phyloP scores from a whole-genome alignment of 2,329 filamentous ascomycete species.

The Talaromyces marneffei region DNA sequence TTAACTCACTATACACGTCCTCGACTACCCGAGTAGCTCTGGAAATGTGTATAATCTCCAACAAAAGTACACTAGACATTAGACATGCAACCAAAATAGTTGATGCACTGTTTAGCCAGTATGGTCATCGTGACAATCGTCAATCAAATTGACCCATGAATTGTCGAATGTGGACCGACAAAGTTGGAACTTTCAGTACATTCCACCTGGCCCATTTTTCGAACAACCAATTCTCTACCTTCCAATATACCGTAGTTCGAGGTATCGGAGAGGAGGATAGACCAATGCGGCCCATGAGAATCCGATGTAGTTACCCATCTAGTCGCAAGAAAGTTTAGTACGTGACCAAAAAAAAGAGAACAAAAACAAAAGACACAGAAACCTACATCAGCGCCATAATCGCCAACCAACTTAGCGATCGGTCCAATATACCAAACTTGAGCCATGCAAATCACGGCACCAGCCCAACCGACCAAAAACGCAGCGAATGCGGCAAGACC shows the following conservation, averaged over 20 bases:
- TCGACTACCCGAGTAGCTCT: not conserved
- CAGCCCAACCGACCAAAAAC: constrained; percentile 61
- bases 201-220: not conserved
- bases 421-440: constrained; percentile 66
- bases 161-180: too few species aligned
- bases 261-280: constrained; percentile 49
- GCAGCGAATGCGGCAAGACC: constrained; percentile 57
- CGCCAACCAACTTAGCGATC: constrained; percentile 52
- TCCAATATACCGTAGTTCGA: constrained; percentile 47
- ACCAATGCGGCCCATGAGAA: constrained; percentile 55
- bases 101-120: not conserved
- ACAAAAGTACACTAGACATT: too few species aligned
- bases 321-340: constrained; percentile 19
- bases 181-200: not conserved
- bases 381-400: constrained; percentile 53
- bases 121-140: not conserved
- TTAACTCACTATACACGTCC: not conserved
- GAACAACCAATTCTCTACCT: constrained; percentile 29
- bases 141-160: not conserved
- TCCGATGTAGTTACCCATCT: constrained; percentile 56
- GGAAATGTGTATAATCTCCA: not conserved
- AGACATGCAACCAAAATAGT: not conserved
- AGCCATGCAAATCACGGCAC: constrained; percentile 61
- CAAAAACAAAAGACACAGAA: constrained; percentile 10
- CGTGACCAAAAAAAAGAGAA: constrained; percentile 12